Percentiles rank a stretch among this genome's conserved stretches.
These are phyloP conservation scores for Penicillium polonicum DNA, from an alignment of 2,329 filamentous ascomycete species.

Conservation along the genomic window DNA sequence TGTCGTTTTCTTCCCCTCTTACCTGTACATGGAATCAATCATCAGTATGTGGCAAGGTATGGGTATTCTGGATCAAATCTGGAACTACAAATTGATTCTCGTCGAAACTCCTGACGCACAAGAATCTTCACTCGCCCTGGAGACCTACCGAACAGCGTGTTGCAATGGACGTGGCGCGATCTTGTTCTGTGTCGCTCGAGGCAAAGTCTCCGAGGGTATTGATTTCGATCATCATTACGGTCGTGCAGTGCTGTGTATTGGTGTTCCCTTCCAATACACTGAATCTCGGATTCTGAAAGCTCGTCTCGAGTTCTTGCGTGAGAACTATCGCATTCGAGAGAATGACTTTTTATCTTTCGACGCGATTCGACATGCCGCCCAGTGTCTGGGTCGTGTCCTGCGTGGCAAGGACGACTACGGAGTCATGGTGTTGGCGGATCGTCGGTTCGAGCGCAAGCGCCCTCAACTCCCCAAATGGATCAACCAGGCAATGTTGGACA, in stretches of 20 bases:
- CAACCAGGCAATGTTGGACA: slow-evolving; percentile 78
- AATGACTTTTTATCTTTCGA: slow-evolving; percentile 99
- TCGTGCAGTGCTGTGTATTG: slow-evolving; percentile 91
- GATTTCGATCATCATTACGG: slow-evolving; percentile 99
- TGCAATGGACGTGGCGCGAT: slow-evolving; percentile 95
- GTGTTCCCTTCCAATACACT: slow-evolving; percentile 97
- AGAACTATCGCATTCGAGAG: slow-evolving; percentile 94
- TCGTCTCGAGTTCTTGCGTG: slow-evolving; percentile 89
- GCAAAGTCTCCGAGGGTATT: slow-evolving; percentile 96
- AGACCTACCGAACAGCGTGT: slow-evolving; percentile 96
- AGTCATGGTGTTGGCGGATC: slow-evolving; percentile 98
- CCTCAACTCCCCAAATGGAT: slow-evolving; percentile 96
- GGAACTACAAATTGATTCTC: slow-evolving; percentile 98
- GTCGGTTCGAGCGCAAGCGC: slow-evolving; percentile 88
- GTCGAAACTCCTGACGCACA: slow-evolving; percentile 97
- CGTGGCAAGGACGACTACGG: slow-evolving; percentile 98
- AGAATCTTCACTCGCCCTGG: slow-evolving; percentile 90
- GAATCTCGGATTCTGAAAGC: slow-evolving; percentile 96
- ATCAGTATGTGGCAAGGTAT: slow-evolving; percentile 99
- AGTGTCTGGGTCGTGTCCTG: slow-evolving; percentile 91
- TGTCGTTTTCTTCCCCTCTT: slow-evolving; percentile 99
- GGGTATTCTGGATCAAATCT: slow-evolving; percentile 95
- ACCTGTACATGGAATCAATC: slow-evolving; percentile 98
- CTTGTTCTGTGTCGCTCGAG: slow-evolving; percentile 89
- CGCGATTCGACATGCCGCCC: slow-evolving; percentile 97